Evolutionary conservation across 768 basidiomycete species (phyloP).

Genomic region (Rhodotorula kratochvilovae): DNA sequence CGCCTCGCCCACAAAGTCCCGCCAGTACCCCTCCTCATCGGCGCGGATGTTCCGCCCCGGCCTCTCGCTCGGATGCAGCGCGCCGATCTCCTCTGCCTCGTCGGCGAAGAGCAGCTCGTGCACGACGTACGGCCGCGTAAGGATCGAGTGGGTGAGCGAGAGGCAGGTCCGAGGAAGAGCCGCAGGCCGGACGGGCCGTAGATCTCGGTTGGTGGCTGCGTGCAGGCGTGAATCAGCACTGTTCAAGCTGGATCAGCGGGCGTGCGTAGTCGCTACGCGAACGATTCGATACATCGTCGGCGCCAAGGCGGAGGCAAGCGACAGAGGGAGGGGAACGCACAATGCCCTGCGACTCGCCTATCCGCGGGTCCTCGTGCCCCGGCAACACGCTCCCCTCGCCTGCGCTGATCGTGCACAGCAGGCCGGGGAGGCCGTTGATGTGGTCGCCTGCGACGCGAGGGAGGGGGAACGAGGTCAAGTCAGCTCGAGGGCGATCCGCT

Average conservation of each 20-base stretch:
- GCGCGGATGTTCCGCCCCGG: slow-evolving; percentile 60
- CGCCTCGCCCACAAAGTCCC: slow-evolving; percentile 51
- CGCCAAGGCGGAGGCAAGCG: no score
- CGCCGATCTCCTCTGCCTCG: slow-evolving; percentile 52
- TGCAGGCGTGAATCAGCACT: no score
- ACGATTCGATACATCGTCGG: no score
- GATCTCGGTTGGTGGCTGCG: slow-evolving; percentile 61
- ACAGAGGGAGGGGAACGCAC: not conserved
- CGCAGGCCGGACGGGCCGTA: slow-evolving; percentile 78
- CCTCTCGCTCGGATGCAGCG: slow-evolving; percentile 63
- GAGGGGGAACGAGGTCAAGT: no score
- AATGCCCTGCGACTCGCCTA: slow-evolving; percentile 5
- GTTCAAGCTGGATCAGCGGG: not conserved
- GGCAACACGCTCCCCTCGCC: slow-evolving; percentile 26
- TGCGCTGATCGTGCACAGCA: slow-evolving; percentile 31
- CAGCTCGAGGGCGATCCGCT: no score
- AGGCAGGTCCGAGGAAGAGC: slow-evolving; percentile 64
- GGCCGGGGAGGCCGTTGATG: slow-evolving; percentile 29
- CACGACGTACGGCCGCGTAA: slow-evolving; percentile 63
- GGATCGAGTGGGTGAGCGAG: slow-evolving; percentile 61
- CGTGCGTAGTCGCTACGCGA: no score
- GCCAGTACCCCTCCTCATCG: slow-evolving; percentile 63
- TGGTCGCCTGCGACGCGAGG: slow-evolving; percentile 20
- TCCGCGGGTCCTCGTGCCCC: slow-evolving; percentile 11
- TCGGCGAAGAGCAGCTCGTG: slow-evolving; percentile 65